Conservation (phyloP, 2,329 filamentous ascomycete genomes). For the Penicillium sp. region DNA sequence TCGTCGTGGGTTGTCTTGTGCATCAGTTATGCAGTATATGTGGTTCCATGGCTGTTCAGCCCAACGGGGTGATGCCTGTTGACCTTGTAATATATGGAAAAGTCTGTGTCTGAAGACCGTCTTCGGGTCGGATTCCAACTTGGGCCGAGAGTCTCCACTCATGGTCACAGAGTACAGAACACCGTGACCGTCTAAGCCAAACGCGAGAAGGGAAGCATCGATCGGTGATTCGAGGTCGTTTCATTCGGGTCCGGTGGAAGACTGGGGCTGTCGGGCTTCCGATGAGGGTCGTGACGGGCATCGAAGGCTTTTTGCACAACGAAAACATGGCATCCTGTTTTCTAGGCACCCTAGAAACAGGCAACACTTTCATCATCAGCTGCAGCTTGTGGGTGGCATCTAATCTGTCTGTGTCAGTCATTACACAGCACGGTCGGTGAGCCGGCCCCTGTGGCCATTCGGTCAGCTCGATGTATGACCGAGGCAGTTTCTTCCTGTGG, state of each 20-base stretch:
- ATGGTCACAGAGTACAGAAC: not conserved
- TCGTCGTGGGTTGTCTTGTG: not conserved
- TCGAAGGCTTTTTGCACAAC: not conserved
- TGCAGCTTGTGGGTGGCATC: not conserved
- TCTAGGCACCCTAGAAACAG: no score
- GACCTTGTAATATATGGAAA: not conserved
- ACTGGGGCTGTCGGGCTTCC: not conserved
- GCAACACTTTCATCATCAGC: not conserved
- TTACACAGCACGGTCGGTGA: not conserved
- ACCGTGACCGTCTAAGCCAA: not conserved
- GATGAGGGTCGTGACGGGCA: not conserved
- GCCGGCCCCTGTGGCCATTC: not conserved
- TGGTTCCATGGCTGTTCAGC: not conserved
- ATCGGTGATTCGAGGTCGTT: not conserved
- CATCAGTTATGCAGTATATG: not conserved
- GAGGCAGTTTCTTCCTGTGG: not conserved
- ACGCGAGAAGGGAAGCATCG: not conserved
- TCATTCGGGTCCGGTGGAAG: not conserved
- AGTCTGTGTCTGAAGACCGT: not conserved
- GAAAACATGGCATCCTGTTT: not conserved
- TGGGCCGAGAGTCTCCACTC: not conserved
- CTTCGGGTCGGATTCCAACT: not conserved
- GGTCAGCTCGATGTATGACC: not conserved
- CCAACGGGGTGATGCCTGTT: not conserved
- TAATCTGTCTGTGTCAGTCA: not conserved